phyloP scores from a whole-genome alignment of 225 moss, liverwort and hornwort species.

The Ulota crispa region DNA sequence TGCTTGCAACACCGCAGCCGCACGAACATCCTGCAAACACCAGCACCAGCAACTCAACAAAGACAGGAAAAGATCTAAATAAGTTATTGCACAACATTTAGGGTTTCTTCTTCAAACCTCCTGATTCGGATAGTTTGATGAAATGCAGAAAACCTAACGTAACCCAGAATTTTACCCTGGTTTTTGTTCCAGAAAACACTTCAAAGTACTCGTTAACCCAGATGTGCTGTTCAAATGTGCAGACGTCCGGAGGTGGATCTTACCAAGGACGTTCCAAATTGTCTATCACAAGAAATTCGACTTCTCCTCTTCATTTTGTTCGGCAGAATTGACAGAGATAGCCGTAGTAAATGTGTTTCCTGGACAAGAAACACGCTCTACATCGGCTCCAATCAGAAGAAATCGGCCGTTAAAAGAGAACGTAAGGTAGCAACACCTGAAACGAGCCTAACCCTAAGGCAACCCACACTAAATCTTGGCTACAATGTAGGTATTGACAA shows the following conservation, averaged over 20 bases:
- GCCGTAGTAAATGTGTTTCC: neutral
- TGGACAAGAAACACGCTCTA: neutral
- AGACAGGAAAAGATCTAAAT: neutral
- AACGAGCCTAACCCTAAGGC: neutral
- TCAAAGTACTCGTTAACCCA: neutral
- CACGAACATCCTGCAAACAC: constrained; percentile 31
- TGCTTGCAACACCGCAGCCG: constrained; percentile 43
- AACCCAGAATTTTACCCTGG: neutral
- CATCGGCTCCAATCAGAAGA: constrained; percentile 16
- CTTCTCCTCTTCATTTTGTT: constrained; percentile 36
- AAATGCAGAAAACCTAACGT: neutral
- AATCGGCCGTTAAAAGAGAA: neutral
- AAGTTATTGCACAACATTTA: neutral
- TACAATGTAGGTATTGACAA: neutral
- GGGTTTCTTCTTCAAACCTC: neutral
- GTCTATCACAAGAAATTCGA: constrained; percentile 1
- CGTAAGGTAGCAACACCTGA: neutral
- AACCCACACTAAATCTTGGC: neutral
- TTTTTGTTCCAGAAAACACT: neutral
- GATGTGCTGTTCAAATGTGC: neutral
- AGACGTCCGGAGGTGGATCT: neutral
- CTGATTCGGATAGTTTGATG: neutral
- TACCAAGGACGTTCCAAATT: constrained; percentile 28
- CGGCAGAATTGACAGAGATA: neutral
- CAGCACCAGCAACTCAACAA: constrained; percentile 2